These are phyloP conservation scores for Dentipellis sp. DNA, from an alignment of 768 basidiomycete species.

Conservation along the genomic window DNA sequence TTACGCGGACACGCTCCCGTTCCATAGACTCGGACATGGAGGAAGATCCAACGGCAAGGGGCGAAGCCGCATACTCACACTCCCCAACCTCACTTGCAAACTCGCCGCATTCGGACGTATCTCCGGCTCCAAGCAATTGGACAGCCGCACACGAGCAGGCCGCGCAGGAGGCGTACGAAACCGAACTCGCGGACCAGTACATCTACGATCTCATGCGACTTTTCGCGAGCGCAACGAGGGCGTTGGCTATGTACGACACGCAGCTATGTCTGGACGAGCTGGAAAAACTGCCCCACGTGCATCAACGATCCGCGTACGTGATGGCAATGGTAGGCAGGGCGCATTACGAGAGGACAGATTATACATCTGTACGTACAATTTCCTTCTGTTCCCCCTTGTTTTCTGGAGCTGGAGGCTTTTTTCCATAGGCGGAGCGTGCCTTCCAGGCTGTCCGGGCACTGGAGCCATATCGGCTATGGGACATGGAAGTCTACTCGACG, in stretches of 20 bases:
- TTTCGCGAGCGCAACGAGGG: slow-evolving; percentile 74
- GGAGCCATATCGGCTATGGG: slow-evolving; percentile 84
- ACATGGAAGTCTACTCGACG: slow-evolving; percentile 96
- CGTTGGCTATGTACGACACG: slow-evolving; percentile 70
- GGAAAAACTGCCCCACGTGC: slow-evolving; percentile 61
- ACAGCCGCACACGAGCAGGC: slow-evolving; percentile 60
- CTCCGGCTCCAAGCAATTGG: slow-evolving; percentile 53
- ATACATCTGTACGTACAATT: slow-evolving; percentile 60
- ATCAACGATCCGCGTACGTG: slow-evolving; percentile 70
- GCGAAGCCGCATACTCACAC: slow-evolving; percentile 47
- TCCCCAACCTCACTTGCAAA: slow-evolving; percentile 33
- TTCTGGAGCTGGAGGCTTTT: slow-evolving; percentile 3
- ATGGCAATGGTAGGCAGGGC: slow-evolving; percentile 79
- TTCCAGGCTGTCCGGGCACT: slow-evolving; percentile 74
- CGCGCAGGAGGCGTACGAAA: slow-evolving; percentile 62
- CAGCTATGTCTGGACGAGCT: slow-evolving; percentile 66
- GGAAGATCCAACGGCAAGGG: slow-evolving; percentile 41
- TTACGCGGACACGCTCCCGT: slow-evolving; percentile 43
- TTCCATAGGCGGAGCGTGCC: slow-evolving; percentile 72
- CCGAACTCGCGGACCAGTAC: slow-evolving; percentile 71
- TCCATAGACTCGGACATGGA: slow-evolving; percentile 68
- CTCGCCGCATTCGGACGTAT: slow-evolving; percentile 38
- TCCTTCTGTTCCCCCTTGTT: not conserved
- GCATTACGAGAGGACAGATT: slow-evolving; percentile 86
- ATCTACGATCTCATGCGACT: slow-evolving; percentile 72